Evolutionary conservation across 176 grass and related monocot genomes (phyloP), one percentile per base, ranked within the genome.

Genomic region (Saccharum spontaneum): DNA sequence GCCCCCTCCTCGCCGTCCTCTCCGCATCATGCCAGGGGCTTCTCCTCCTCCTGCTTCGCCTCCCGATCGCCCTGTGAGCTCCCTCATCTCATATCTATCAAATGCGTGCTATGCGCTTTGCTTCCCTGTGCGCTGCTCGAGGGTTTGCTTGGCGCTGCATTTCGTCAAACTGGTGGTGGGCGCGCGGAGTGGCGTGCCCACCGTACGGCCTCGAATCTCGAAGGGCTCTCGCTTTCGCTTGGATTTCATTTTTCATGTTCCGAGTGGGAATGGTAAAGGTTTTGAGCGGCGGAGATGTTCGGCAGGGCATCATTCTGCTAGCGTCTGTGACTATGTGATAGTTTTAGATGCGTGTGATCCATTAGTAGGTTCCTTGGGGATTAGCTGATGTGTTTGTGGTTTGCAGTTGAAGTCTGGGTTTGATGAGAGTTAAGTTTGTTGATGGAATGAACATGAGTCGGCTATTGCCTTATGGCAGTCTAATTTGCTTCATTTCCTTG

Each of bases 101-200:
- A 3, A 20, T 28, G 16, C 1, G 0, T 0, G 18, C 4, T 52
- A 24, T 78, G 1, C 48, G 14, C 48, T 4, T 9, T 33, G 46
- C 59, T 31, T 34, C 2, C 41, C 60, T 1, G 0, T 75, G 18
- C 5, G 36, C 57, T 66, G 22, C 59, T 83, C 28, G 17, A 5
- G 44, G 67, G 69, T 69, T 79, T 79, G 46, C 24, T 65, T 65
- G 26, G 60, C 8, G 43, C 20, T 12, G 78, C 85, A 86, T 94
- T 84, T 90, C 68, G 78, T 94, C 85, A 45, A 94, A 57, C 79
- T 36, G 20, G 78, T 92, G 39, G 43, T 77, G 80, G 67, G 87
- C 73, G n/a, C 49, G 72, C 36, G 20, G 13, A 24, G 45, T 43
- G 14, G 52, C 26, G 2, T 45, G 54, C 33, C 39, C 50, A 14